These are phyloP conservation scores for Mucor velutinosus DNA, from an alignment of 371 early-diverging fungal genomes.

Conservation along the genomic window DNA sequence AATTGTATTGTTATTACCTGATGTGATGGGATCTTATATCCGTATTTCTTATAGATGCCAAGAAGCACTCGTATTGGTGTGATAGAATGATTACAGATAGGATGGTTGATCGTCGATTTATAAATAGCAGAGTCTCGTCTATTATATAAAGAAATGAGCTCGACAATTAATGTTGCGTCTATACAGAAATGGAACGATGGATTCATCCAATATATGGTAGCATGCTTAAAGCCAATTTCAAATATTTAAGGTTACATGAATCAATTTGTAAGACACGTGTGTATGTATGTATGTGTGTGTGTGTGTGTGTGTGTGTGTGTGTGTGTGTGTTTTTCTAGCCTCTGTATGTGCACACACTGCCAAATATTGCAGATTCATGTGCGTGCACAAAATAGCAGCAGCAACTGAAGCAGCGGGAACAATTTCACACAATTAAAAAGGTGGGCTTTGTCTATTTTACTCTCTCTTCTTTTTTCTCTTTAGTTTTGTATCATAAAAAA, in stretches of 20 bases:
- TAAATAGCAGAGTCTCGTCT: no score
- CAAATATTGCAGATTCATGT: not conserved
- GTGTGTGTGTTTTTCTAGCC: not conserved
- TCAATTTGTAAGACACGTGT: not conserved
- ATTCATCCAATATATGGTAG: not conserved
- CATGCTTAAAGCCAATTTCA: not conserved
- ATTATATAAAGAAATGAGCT: not conserved
- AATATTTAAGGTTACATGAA: not conserved
- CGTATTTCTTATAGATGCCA: no score
- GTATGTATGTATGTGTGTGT: not conserved
- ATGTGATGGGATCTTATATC: no score
- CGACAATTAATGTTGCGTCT: not conserved
- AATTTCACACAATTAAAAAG: not conserved
- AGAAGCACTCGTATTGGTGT: no score
- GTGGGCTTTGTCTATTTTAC: not conserved
- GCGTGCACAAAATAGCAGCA: not conserved
- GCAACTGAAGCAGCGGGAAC: not conserved
- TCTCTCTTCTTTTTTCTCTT: not conserved
- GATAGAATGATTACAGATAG: no score
- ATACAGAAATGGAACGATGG: not conserved
- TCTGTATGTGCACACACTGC: not conserved
- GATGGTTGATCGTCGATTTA: no score
- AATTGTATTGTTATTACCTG: no score
- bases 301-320: not conserved
- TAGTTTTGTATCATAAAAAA: not conserved